Evolutionary conservation across 108 stramenopile genomes (phyloP).

Genomic region (Pseudonitzschia delicatissima): DNA sequence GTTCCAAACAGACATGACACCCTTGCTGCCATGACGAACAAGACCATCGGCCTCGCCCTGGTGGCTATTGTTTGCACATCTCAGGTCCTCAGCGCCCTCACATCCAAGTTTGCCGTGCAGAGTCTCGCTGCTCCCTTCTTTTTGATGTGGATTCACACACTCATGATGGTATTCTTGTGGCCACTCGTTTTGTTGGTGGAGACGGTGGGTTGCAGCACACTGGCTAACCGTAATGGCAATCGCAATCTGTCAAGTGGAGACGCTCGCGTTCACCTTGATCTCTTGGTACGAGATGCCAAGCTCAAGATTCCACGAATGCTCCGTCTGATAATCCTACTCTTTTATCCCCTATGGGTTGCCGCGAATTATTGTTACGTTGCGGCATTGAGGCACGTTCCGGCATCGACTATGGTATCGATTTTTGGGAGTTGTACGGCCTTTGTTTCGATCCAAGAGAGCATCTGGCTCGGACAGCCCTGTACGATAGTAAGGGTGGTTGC

Average conservation of each 20-base stretch:
- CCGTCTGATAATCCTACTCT: background rate
- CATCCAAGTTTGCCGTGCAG: background rate
- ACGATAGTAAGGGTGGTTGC: background rate
- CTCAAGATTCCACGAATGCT: background rate
- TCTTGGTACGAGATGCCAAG: background rate
- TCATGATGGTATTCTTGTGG: background rate
- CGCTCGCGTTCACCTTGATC: background rate
- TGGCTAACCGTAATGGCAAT: background rate
- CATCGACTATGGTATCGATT: background rate
- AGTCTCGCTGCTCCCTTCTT: background rate
- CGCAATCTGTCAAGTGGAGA: background rate
- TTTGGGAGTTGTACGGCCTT: background rate
- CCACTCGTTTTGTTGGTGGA: background rate
- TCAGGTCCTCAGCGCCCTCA: background rate
- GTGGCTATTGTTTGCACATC: background rate
- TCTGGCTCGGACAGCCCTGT: background rate
- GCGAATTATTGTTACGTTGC: background rate
- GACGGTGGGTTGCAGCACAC: background rate
- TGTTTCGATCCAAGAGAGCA: background rate
- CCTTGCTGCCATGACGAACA: too few relatives aligned
- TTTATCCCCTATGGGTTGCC: background rate
- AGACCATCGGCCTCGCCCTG: background rate
- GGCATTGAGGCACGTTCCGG: background rate
- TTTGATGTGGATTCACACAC: background rate
- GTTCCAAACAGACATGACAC: too few relatives aligned